Evolutionary conservation across 768 basidiomycete species (phyloP).

Genomic region (Russula abietina): DNA sequence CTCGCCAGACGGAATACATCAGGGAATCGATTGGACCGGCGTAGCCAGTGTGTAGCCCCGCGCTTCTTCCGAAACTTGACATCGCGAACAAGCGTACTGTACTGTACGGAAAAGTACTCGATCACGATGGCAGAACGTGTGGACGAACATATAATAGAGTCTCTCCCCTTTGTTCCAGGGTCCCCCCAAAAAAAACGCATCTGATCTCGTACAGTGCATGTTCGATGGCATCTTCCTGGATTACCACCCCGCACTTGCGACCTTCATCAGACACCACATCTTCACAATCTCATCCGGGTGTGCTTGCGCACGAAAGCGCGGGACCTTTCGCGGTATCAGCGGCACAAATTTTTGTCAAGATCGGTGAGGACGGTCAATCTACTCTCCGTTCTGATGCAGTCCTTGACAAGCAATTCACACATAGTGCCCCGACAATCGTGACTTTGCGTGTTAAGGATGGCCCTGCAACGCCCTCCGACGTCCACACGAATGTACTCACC

Average conservation of each 20-base stretch:
- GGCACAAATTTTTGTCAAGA: background rate
- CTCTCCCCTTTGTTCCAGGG: background rate
- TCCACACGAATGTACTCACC: background rate
- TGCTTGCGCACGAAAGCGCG: background rate
- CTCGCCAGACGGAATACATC: too few relatives aligned
- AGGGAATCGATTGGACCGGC: too few relatives aligned
- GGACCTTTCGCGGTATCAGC: background rate
- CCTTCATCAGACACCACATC: background rate
- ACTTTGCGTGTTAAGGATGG: background rate
- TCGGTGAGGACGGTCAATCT: background rate
- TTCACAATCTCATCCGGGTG: background rate
- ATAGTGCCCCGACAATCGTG: background rate
- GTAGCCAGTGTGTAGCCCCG: too few relatives aligned
- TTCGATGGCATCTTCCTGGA: background rate
- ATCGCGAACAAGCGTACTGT: background rate
- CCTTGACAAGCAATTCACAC: background rate
- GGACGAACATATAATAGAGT: background rate
- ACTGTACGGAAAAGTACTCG: too few relatives aligned
- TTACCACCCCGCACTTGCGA: background rate
- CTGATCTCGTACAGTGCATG: background rate
- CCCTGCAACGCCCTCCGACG: background rate
- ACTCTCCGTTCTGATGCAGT: background rate
- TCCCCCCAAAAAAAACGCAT: background rate
- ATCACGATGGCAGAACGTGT: background rate
- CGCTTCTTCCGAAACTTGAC: too few relatives aligned